These are phyloP conservation scores for Tritrichomonas musculus DNA, from an alignment of 208 protist species.

Conservation along the genomic window DNA sequence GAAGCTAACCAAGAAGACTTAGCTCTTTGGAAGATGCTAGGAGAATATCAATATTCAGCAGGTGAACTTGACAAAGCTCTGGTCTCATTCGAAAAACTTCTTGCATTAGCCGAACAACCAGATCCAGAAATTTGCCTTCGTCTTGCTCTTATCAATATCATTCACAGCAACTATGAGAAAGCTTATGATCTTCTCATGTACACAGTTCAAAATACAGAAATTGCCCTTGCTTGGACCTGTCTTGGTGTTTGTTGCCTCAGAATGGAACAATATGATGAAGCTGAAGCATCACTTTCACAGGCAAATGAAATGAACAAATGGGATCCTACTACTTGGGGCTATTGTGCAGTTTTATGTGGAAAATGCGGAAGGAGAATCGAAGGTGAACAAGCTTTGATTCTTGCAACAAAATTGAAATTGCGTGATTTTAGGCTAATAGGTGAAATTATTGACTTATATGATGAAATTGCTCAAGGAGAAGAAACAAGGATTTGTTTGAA, in stretches of 20 bases:
- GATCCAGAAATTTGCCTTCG: not conserved
- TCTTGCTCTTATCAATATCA: not conserved
- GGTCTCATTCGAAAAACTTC: not conserved
- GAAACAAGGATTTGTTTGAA: not conserved
- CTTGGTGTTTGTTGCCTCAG: constrained; percentile 15
- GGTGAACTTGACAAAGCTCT: not conserved
- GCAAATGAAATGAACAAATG: not conserved
- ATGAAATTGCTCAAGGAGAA: not conserved
- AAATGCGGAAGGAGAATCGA: not conserved
- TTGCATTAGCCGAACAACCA: not conserved
- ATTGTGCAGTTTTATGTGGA: not conserved
- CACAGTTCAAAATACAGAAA: not conserved
- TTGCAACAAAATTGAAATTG: not conserved
- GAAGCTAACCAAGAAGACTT: not conserved
- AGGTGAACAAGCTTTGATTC: not conserved
- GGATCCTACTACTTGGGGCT: not conserved
- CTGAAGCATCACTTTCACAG: not conserved
- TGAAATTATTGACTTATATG: not conserved
- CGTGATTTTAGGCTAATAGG: not conserved
- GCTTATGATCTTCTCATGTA: constrained; percentile 2
- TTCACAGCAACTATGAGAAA: not conserved
- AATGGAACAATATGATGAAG: not conserved
- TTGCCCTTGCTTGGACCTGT: not conserved
- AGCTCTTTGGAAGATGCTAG: not conserved
- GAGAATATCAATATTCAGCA: not conserved